These are phyloP conservation scores for Ceraceosorus guamensis DNA, from an alignment of 1,284 basidiomycete genomes.

Conservation along the genomic window DNA sequence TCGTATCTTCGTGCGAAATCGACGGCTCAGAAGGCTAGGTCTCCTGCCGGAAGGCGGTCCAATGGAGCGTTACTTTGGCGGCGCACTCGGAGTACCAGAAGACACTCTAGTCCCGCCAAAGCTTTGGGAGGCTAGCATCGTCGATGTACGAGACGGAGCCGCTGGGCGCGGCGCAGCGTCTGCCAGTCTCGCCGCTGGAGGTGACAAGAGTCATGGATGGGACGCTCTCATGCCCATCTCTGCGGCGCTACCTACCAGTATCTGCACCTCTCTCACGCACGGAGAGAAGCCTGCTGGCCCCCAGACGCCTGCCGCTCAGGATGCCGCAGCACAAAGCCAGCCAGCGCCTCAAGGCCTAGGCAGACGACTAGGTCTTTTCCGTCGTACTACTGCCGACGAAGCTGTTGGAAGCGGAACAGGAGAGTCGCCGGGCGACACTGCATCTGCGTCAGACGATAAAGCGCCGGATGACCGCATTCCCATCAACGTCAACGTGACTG, in stretches of 20 bases:
- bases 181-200: slow-evolving; percentile 15
- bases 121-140: slow-evolving; percentile 38
- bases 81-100: slow-evolving; percentile 24
- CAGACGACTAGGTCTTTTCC: neutral
- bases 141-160: slow-evolving; percentile 3
- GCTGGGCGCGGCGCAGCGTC: slow-evolving; percentile 10
- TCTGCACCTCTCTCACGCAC: slow-evolving; percentile 12
- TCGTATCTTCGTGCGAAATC: slow-evolving; percentile 38
- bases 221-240: slow-evolving; percentile 35
- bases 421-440: slow-evolving; percentile 4
- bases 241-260: slow-evolving; percentile 24
- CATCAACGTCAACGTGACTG: slow-evolving; percentile 36
- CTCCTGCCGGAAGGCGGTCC: slow-evolving; percentile 25
- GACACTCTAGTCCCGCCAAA: slow-evolving; percentile 34
- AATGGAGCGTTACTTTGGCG: slow-evolving; percentile 25
- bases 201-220: slow-evolving; percentile 25
- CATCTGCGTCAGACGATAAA: slow-evolving; percentile 11
- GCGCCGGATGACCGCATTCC: slow-evolving; percentile 11
- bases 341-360: neutral
- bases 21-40: slow-evolving; percentile 32
- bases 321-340: neutral
- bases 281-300: neutral
- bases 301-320: neutral
- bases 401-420: neutral
- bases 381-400: too few relatives aligned